Evolutionary conservation across 306 rosid species (phyloP).

Genomic region (Clitoria ternatea): DNA sequence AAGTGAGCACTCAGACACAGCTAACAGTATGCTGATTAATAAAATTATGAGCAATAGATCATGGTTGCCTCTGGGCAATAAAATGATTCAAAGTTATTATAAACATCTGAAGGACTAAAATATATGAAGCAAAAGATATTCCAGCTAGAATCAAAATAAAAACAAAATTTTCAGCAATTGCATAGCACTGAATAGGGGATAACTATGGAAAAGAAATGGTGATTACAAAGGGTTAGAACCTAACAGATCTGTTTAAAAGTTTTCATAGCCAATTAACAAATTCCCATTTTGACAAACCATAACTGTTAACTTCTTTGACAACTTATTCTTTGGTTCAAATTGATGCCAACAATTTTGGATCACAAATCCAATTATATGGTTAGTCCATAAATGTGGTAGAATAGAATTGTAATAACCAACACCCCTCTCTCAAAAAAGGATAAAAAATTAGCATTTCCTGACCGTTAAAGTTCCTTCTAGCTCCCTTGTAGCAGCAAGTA

Average conservation of each 20-base stretch:
- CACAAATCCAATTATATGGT: background rate
- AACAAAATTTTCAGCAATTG: background rate
- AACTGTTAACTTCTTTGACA: background rate
- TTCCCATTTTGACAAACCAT: conserved; percentile 7
- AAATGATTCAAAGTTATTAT: background rate
- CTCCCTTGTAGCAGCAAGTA: conserved; percentile 70
- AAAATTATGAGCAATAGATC: background rate
- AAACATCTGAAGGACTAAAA: background rate
- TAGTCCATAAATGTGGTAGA: background rate
- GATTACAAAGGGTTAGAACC: background rate
- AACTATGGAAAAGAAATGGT: background rate
- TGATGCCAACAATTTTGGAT: conserved; percentile 8
- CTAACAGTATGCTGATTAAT: conserved; percentile 7
- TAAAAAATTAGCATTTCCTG: conserved; percentile 21
- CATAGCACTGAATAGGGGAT: background rate
- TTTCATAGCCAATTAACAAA: conserved; percentile 12
- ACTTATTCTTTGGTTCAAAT: conserved; percentile 12
- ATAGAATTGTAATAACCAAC: background rate
- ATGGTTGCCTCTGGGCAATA: background rate
- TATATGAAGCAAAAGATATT: background rate
- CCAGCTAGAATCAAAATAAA: background rate
- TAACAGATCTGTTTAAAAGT: background rate
- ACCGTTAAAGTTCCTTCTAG: conserved; percentile 90
- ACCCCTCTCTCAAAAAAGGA: background rate
- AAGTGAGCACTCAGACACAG: conserved; percentile 24